phyloP scores from a whole-genome alignment of 495 filamentous ascomycete species.

The Penicillium bialowiezense region DNA sequence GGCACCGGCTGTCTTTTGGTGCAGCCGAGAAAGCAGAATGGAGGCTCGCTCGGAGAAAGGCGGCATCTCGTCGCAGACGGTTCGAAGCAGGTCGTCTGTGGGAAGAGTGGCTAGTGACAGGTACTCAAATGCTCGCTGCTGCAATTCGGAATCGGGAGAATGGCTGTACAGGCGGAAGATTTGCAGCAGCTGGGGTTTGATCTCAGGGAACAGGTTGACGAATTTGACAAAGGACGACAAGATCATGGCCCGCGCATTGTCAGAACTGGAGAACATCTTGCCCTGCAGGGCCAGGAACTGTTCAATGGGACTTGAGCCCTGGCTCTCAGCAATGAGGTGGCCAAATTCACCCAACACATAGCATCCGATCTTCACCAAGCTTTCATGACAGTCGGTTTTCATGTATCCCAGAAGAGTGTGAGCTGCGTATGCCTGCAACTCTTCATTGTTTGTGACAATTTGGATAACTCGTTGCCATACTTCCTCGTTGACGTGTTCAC shows the following conservation, averaged over 20 bases:
- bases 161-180: conserved; percentile 92
- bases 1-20: conserved; percentile 86
- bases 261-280: conserved; percentile 86
- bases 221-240: conserved; percentile 96
- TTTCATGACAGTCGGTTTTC: conserved; percentile 94
- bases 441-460: conserved; percentile 99
- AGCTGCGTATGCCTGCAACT: conserved; percentile 93
- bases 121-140: conserved; percentile 97
- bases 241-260: conserved; percentile 88
- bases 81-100: conserved; percentile 88
- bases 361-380: conserved; percentile 92
- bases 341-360: conserved; percentile 97
- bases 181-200: conserved; percentile 90
- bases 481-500: conserved; percentile 98
- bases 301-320: conserved; percentile 93
- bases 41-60: conserved; percentile 95
- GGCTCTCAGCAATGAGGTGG: conserved; percentile 92
- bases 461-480: conserved; percentile 99
- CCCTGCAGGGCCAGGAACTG: conserved; percentile 90
- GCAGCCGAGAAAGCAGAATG: conserved; percentile 84
- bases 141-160: conserved; percentile 90
- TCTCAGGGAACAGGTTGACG: conserved; percentile 97
- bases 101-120: conserved; percentile 80
- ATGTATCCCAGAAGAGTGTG: conserved; percentile 86
- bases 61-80: conserved; percentile 98